Evolutionary conservation across 345 rosid species (phyloP), one percentile per base, ranked within the genome.

Genomic region (Adansonia digitata): DNA sequence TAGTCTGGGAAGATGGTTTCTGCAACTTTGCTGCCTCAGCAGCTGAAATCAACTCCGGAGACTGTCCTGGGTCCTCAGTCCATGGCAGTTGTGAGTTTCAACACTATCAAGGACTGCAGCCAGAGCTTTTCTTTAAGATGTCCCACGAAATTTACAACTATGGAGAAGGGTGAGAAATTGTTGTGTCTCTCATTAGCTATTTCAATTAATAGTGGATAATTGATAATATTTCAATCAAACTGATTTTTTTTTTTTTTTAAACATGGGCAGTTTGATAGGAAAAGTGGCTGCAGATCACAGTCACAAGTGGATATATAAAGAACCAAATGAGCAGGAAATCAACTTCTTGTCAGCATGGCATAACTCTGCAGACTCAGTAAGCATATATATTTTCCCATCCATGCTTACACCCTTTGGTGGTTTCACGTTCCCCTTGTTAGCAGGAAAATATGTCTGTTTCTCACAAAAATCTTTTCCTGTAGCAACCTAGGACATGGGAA

Each of bases 1-100:
- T 94, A 83, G 98, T 91, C 69, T 94, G 98, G 98, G 98, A 94
- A 81, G 98, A 94, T 83, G 98, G 98, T 66, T 94, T 91, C 92
- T 94, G 98, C 85, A 92, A 94, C 85, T 94, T 94, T 74, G 89
- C 90, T 5, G 95, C 94, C 56, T 90, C 97, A 74, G 79, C 94
- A 34, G 84, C 85, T 20, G 90, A 87, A 74, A 76, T 82, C 13
- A 88, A 75, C 65, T 77, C 90, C 17, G 84, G 86, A 1, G 94
- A 87, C 62, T 84, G 92, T 85, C 76, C 74, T 49, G 70, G 82
- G 74, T 81, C 97, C 29, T 81, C 90, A 1, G 85, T 77, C 26
- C 84, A 84, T 29, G 91, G 85, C 27, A 88, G 82, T 78, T 78
- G 83, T 81, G 97, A 92, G 66, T 86, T 87, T 79, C 97, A 86